Conservation (phyloP, 2,329 filamentous ascomycete genomes). For the Chrysoporthe deuterocubensis region DNA sequence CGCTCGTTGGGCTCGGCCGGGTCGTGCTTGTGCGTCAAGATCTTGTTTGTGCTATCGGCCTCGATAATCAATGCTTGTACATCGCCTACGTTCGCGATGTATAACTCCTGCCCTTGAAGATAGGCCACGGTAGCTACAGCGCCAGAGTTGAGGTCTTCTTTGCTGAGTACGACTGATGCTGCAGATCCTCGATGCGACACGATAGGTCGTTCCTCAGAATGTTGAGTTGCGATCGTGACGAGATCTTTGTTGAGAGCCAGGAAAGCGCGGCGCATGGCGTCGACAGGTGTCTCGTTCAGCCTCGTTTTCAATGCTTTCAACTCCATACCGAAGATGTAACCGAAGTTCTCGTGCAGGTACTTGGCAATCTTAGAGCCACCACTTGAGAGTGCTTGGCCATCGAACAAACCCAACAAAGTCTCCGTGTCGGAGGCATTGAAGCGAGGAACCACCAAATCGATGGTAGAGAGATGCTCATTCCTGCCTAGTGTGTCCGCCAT, state of each 20-base stretch:
- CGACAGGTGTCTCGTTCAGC: slow-evolving; percentile 74
- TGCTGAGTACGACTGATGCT: slow-evolving; percentile 76
- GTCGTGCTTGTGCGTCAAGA: slow-evolving; percentile 90
- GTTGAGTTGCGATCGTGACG: slow-evolving; percentile 80
- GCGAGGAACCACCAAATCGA: slow-evolving; percentile 92
- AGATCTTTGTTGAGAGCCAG: slow-evolving; percentile 92
- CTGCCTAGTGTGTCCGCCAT: slow-evolving; percentile 96
- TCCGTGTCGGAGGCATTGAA: slow-evolving; percentile 91
- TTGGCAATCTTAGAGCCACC: slow-evolving; percentile 96
- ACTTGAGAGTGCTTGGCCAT: slow-evolving; percentile 85
- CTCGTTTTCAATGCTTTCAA: slow-evolving; percentile 71
- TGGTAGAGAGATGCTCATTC: slow-evolving; percentile 92
- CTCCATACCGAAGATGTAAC: slow-evolving; percentile 80
- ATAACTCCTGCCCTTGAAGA: slow-evolving; percentile 85
- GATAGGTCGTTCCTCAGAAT: slow-evolving; percentile 73
- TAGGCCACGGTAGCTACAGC: slow-evolving; percentile 93
- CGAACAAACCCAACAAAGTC: slow-evolving; percentile 91
- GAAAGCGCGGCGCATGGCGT: slow-evolving; percentile 86
- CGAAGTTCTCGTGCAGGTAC: slow-evolving; percentile 95
- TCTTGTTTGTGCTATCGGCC: slow-evolving; percentile 79
- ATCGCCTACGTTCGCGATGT: slow-evolving; percentile 93
- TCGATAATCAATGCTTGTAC: slow-evolving; percentile 95
- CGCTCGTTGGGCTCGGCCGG: slow-evolving; percentile 85
- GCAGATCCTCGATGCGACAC: slow-evolving; percentile 72
- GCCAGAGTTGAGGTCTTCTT: slow-evolving; percentile 88